These are phyloP conservation scores for Letharia lupina DNA, from an alignment of 495 filamentous ascomycete species.

Conservation along the genomic window DNA sequence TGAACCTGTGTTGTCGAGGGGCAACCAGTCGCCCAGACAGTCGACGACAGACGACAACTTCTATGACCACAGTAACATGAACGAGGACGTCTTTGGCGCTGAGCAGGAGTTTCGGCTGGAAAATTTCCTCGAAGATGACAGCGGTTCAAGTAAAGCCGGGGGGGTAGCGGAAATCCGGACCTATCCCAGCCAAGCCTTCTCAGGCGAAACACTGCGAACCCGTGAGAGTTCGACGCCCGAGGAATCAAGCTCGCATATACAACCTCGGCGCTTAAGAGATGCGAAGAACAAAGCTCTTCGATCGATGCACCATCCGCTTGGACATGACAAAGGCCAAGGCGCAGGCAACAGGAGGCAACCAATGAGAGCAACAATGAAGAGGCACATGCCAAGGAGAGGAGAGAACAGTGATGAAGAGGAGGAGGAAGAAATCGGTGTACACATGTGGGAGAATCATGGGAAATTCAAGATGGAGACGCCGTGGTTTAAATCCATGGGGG, in stretches of 20 bases:
- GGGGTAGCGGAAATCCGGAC: not conserved
- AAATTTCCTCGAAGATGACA: not conserved
- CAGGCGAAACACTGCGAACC: not conserved
- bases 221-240: not conserved
- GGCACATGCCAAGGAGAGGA: not conserved
- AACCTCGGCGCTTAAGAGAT: not conserved
- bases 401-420: slow-evolving; percentile 16
- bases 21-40: not conserved
- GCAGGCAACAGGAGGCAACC: not conserved
- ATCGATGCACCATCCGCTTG: slow-evolving; percentile 1
- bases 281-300: not conserved
- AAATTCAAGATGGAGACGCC: slow-evolving; percentile 16
- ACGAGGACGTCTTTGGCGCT: not conserved
- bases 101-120: not conserved
- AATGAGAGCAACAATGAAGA: not conserved
- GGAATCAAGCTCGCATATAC: not conserved
- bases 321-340: not conserved
- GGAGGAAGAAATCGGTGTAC: slow-evolving; percentile 22
- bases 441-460: slow-evolving; percentile 24
- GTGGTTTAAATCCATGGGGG: slow-evolving; percentile 13
- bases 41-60: not conserved
- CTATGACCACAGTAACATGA: not conserved
- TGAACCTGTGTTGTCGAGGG: not conserved
- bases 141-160: not conserved
- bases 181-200: slow-evolving; percentile 1